Conservation (phyloP, 164 flowering plant genomes). For the Vitis labrusca region DNA sequence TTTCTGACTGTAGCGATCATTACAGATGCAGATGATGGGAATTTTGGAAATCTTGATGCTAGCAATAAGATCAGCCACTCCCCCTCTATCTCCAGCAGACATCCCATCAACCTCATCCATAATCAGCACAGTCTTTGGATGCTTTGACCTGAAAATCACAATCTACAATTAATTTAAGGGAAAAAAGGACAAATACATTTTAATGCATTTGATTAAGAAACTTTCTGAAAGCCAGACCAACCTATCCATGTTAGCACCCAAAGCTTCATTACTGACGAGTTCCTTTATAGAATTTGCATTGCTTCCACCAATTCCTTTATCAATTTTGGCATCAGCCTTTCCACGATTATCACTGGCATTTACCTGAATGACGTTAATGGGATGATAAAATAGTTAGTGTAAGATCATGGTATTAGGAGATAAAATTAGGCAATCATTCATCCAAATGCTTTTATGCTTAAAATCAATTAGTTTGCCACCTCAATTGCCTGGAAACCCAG, state of each 20-base stretch:
- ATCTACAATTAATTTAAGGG: slow-evolving; percentile 8
- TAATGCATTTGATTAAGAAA: neutral
- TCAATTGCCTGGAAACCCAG: slow-evolving; percentile 83
- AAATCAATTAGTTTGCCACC: slow-evolving; percentile 35
- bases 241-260: slow-evolving; percentile 60
- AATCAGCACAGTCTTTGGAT: slow-evolving; percentile 73
- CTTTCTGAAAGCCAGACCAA: slow-evolving; percentile 29
- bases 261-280: slow-evolving; percentile 82
- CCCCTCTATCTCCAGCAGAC: slow-evolving; percentile 99
- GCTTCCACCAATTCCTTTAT: slow-evolving; percentile 87
- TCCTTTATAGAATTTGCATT: slow-evolving; percentile 93
- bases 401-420: neutral
- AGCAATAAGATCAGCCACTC: slow-evolving; percentile 93
- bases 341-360: slow-evolving; percentile 99
- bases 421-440: neutral
- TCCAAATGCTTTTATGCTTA: slow-evolving; percentile 3
- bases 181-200: neutral
- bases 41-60: slow-evolving; percentile 92
- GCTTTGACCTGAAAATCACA: slow-evolving; percentile 57
- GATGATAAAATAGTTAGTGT: no score
- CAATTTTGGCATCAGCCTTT: slow-evolving; percentile 83
- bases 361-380: slow-evolving; percentile 47
- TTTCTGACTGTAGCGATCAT: slow-evolving; percentile 97
- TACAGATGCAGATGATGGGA: slow-evolving; percentile 96
- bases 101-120: slow-evolving; percentile 99